These are phyloP conservation scores for Entoloma clypeatum DNA, from an alignment of 1,284 basidiomycete genomes.

Conservation along the genomic window DNA sequence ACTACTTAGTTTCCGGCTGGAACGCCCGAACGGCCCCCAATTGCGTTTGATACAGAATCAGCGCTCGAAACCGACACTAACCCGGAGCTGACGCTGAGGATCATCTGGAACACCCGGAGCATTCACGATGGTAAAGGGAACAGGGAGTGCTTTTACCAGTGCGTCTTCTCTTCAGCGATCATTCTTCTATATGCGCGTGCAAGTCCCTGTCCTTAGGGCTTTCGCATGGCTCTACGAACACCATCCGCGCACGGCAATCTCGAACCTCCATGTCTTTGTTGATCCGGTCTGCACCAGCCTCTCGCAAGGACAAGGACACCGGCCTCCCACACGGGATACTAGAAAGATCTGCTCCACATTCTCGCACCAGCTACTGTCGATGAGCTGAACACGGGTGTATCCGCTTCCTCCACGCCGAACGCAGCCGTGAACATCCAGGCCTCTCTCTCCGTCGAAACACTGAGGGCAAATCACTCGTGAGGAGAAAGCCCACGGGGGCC, in stretches of 20 bases:
- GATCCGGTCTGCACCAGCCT: constrained; percentile 40
- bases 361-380: constrained; percentile 48
- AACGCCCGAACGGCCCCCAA: no score
- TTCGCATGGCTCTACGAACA: constrained; percentile 59
- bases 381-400: constrained; percentile 32
- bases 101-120: constrained; percentile 58
- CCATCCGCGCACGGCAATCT: constrained; percentile 59
- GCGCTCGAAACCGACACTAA: no score
- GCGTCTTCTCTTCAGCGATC: constrained; percentile 18
- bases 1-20: no score
- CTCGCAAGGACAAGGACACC: constrained; percentile 23
- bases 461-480: constrained; percentile 17
- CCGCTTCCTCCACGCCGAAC: constrained; percentile 34
- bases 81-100: constrained; percentile 44
- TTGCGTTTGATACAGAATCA: no score
- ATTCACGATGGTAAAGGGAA: constrained; percentile 59
- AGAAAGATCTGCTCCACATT: constrained; percentile 65
- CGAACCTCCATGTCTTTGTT: constrained; percentile 48
- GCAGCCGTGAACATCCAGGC: constrained; percentile 17
- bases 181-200: background rate
- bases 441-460: constrained; percentile 6
- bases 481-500: constrained; percentile 16
- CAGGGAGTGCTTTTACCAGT: constrained; percentile 51
- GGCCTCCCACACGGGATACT: constrained; percentile 50
- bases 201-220: constrained; percentile 30